Conservation (phyloP, 1,284 basidiomycete genomes). For the Trichosporon sp. region DNA sequence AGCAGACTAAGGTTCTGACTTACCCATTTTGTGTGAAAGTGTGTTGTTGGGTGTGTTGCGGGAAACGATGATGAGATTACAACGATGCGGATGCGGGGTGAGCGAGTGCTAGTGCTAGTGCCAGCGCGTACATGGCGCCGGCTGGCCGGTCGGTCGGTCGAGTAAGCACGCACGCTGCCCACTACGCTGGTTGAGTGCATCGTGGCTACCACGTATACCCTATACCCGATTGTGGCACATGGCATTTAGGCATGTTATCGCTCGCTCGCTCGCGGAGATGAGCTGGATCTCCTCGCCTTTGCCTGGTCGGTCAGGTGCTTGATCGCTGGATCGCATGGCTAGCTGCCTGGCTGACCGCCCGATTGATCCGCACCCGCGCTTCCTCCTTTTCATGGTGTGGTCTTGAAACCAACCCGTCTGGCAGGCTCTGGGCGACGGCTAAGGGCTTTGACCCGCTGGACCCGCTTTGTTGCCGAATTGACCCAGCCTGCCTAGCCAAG, state of each 20-base stretch:
- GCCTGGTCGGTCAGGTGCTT: too few relatives aligned
- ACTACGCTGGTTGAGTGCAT: too few relatives aligned
- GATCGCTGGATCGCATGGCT: too few relatives aligned
- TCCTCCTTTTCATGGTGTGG: neutral
- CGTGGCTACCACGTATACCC: constrained; percentile 1
- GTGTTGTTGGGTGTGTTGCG: neutral
- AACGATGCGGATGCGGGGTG: neutral
- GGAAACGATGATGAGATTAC: neutral
- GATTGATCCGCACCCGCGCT: neutral
- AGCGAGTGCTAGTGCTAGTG: too few relatives aligned
- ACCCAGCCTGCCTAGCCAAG: too few relatives aligned
- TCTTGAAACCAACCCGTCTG: neutral
- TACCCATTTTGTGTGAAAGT: constrained; percentile 16
- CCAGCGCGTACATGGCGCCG: constrained; percentile 1
- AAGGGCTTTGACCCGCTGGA: too few relatives aligned
- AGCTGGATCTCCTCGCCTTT: neutral
- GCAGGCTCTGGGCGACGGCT: neutral
- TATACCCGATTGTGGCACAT: constrained; percentile 3
- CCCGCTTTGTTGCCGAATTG: neutral
- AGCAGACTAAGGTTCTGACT: neutral
- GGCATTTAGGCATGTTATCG: neutral
- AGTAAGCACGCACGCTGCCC: neutral
- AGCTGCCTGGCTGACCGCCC: too few relatives aligned
- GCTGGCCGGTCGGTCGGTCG: neutral
- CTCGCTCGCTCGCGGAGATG: neutral